Base-by-base conservation (phyloP, 2,329 filamentous ascomycete species). In the Fusarium agapanthi region DNA sequence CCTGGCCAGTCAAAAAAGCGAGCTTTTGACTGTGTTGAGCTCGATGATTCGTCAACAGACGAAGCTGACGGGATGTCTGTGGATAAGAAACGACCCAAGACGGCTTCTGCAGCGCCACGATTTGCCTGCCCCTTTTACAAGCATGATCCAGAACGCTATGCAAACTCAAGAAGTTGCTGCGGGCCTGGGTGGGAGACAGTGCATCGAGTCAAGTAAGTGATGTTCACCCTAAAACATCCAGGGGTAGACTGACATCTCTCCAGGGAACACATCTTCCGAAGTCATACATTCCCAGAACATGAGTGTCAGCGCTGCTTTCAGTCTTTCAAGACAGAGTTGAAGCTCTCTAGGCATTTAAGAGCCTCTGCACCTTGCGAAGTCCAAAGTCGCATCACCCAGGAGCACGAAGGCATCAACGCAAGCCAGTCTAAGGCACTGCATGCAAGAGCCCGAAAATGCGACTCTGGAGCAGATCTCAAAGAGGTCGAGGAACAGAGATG, bases 91-190 rank as follows among this genome's bases (percentile, higher is more conserved):
- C 50, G 56, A 30, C 26, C 65, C 12, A 69, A 53, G 34, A 43
- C 26, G 12, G 26, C 41, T 28, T 38, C 41, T 20, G n/a, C 32
- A 10, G 32, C 43, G 13, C 48, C 20, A 13, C 54, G 26, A 20
- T 74, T 74, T 30, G 72, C 72, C 30, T 74, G 72, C 20, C 72
- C 72, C 5, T 74, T 72, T 44, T 66, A 72, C n/a, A 72, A 74
- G 51, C 61, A 74, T 22, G 43, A 74, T n/a, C 45, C 57, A 34
- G 56, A 35, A 30, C 61, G 24, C 7, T 71, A 62, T 24, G 43
- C n/a, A 48, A 51, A 30, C 15, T 48, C 45, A 24, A 72, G 67
- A 47, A 72, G 50, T 30, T 72, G 71, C 15, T 71, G 69, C 30
- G 69, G 68, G 24, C 65, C 69, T 18, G 67, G 71, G 9, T 74